Base-by-base conservation (phyloP, 768 basidiomycete genomes). In the Harrya chromipes region DNA sequence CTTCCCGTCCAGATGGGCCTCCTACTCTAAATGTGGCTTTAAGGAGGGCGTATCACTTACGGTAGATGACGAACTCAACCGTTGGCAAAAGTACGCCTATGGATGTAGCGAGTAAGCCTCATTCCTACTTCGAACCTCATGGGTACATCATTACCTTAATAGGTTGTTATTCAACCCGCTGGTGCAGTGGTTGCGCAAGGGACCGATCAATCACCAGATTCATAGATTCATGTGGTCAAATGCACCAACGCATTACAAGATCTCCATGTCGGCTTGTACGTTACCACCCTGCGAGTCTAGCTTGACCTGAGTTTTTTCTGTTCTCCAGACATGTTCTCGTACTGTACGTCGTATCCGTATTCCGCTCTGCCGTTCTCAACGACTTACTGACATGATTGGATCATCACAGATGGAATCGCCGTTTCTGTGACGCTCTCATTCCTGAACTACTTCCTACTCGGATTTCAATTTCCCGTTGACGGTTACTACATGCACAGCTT, bases 21-120 rank as follows among this genome's bases (percentile, higher is more conserved):
- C 87, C 0, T 94, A 94, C 66, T 85, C 83, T 1, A 78, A 87
- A 19, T 83, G 90, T 41, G 87, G 82, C 2, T 94, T 94, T 74
- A 88, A 92, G 71, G 93, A 95, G 61, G 93, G 93, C 54, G 92
- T 95, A 17, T 89, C 87, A 0, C 72, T 95, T 14, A 94, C 93
- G 0, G 84, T 83, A 47, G 90, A 93, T 44, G 93, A 95, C 60
- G 93, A 95, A 65, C 72, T 95, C 9, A 94, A 94, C 59, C 70
- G 93, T 2, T 95, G 93, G 93, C 90, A 94, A 54, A 95, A 94
- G 63, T 90, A 90, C 53, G 74, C 85, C 0, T 89, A 87, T 68
- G 87, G 85, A 79, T 60, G 44, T 61, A 68, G 62, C 46, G 80
- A 80, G 49, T 82, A 78, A 65, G 65, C 76, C 69, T 56, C 61